Conservation (phyloP, 2,329 filamentous ascomycete species). For the Diaporthe vexans region DNA sequence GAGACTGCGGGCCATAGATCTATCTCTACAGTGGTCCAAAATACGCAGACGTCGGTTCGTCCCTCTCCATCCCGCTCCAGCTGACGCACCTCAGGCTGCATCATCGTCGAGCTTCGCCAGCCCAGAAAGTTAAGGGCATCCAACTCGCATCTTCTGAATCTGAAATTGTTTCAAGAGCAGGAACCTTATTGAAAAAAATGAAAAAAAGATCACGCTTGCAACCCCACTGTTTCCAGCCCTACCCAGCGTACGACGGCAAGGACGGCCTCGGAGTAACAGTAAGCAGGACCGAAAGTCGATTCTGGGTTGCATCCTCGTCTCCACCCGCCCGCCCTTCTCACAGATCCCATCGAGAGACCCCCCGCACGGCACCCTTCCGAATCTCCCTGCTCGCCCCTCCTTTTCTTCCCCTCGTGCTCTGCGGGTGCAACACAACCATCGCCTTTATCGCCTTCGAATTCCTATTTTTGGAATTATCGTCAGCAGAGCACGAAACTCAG, state of each 20-base stretch:
- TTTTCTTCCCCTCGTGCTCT: neutral
- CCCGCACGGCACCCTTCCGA: conserved; percentile 27
- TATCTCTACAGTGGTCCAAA: no score
- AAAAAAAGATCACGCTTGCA: conserved; percentile 15
- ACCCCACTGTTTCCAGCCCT: conserved; percentile 25
- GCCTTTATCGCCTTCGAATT: neutral
- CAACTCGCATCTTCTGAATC: conserved; percentile 2
- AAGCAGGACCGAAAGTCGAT: conserved; percentile 11
- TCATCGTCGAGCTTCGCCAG: neutral
- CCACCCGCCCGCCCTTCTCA: conserved; percentile 2
- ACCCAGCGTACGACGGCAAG: neutral
- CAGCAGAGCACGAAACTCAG: conserved; percentile 8
- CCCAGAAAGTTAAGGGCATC: neutral
- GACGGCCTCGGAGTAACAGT: neutral
- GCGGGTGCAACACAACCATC: conserved; percentile 17
- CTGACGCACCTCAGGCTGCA: neutral
- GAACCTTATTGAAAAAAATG: conserved; percentile 19
- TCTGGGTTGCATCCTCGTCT: conserved; percentile 15
- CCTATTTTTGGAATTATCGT: conserved; percentile 27
- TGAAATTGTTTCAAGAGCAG: conserved; percentile 18
- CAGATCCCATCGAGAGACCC: conserved; percentile 1
- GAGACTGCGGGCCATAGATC: no score
- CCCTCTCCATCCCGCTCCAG: neutral
- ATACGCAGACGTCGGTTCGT: neutral
- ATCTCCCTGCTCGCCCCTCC: neutral